These are phyloP conservation scores for Collariella sp. DNA, from an alignment of 495 filamentous ascomycete species.

Conservation along the genomic window DNA sequence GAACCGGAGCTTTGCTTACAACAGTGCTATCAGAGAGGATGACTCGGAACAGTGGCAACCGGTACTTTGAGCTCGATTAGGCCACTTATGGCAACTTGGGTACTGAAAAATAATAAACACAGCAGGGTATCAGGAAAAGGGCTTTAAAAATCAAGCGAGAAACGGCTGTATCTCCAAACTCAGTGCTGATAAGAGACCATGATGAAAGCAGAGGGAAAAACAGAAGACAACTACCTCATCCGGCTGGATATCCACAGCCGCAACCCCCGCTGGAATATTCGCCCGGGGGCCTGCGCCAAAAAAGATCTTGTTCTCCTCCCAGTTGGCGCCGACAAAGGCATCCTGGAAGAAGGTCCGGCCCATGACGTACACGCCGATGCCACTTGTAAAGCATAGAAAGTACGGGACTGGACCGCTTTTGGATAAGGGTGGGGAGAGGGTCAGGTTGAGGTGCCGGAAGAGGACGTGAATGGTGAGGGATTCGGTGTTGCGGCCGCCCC, in stretches of 20 bases:
- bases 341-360: constrained; percentile 6
- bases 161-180: too few relatives aligned
- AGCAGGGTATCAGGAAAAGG: too few relatives aligned
- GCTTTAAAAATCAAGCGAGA: too few relatives aligned
- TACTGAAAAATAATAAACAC: neutral
- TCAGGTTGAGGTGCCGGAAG: constrained; percentile 8
- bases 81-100: too few relatives aligned
- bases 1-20: too few relatives aligned
- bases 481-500: neutral
- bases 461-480: constrained; percentile 1
- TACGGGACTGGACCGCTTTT: neutral
- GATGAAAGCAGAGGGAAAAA: too few relatives aligned
- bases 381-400: constrained; percentile 4
- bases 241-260: neutral
- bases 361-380: neutral
- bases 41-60: too few relatives aligned
- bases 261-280: neutral
- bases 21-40: too few relatives aligned
- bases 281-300: constrained; percentile 2
- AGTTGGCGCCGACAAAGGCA: constrained; percentile 7
- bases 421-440: neutral
- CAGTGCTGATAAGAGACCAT: too few relatives aligned
- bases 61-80: too few relatives aligned
- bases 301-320: neutral
- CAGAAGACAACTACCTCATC: neutral